These are phyloP conservation scores for Helianthus annuus DNA, from an alignment of 129 eudicot species.

Conservation along the genomic window HanXRQr2.0-SUNRISE NC_035446.2:167616103-167616602, in stretches of 20 bases:
- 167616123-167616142: no score
- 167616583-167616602: slow-evolving; percentile 64
- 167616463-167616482: background rate
- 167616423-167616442: background rate
- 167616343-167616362: background rate
- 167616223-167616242: background rate
- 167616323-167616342: slow-evolving; percentile 2
- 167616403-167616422: slow-evolving; percentile 23
- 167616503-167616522: slow-evolving; percentile 53
- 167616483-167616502: no score
- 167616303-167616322: background rate
- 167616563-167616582: slow-evolving; percentile 72
- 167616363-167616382: background rate
- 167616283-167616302: slow-evolving; percentile 5
- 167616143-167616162: no score
- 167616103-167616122: no score
- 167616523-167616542: slow-evolving; percentile 58
- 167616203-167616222: background rate
- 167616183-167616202: background rate
- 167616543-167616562: slow-evolving; percentile 73
- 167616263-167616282: slow-evolving; percentile 9
- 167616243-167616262: background rate
- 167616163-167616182: background rate
- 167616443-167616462: background rate
- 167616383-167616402: slow-evolving; percentile 4